Percentiles rank a stretch among this genome's conserved stretches.
Conservation (phyloP, 23 red algal species). For the Cyanidium caldarium region DNA sequence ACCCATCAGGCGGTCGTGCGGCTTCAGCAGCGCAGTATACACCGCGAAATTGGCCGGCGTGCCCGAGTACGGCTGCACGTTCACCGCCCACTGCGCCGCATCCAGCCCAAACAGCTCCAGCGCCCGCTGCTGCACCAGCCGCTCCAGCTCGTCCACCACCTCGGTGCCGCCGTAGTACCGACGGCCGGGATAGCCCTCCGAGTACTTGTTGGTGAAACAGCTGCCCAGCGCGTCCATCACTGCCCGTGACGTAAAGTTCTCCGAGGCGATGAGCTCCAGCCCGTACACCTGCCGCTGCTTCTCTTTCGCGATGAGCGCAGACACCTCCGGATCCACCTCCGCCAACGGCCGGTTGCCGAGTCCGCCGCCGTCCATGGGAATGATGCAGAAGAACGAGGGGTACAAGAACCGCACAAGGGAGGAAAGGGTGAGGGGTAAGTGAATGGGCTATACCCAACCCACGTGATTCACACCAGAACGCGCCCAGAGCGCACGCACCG, state of each 20-base stretch:
- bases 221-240: slow-evolving; percentile 53
- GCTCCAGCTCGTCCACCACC: slow-evolving; percentile 61
- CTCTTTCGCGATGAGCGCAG: slow-evolving; percentile 3
- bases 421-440: too few relatives aligned
- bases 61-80: slow-evolving; percentile 88
- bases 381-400: too few relatives aligned
- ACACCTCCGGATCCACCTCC: slow-evolving; percentile 32
- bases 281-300: slow-evolving; percentile 10
- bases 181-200: slow-evolving; percentile 35
- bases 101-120: slow-evolving; percentile 58
- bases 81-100: slow-evolving; percentile 62
- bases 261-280: slow-evolving; percentile 16
- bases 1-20: slow-evolving; percentile 96
- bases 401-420: too few relatives aligned
- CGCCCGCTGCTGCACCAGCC: slow-evolving; percentile 43
- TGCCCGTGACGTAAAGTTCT: slow-evolving; percentile 28
- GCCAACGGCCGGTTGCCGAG: slow-evolving; percentile 43
- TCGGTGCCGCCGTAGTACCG: slow-evolving; percentile 93
- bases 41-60: slow-evolving; percentile 95
- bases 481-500: too few relatives aligned
- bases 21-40: slow-evolving; percentile 67
- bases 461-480: too few relatives aligned
- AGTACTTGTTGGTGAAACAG: slow-evolving; percentile 73
- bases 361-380: too few relatives aligned
- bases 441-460: too few relatives aligned